These are phyloP conservation scores for Conticribra guillardii DNA, from an alignment of 108 stramenopile genomes.

Conservation along the genomic window DNA sequence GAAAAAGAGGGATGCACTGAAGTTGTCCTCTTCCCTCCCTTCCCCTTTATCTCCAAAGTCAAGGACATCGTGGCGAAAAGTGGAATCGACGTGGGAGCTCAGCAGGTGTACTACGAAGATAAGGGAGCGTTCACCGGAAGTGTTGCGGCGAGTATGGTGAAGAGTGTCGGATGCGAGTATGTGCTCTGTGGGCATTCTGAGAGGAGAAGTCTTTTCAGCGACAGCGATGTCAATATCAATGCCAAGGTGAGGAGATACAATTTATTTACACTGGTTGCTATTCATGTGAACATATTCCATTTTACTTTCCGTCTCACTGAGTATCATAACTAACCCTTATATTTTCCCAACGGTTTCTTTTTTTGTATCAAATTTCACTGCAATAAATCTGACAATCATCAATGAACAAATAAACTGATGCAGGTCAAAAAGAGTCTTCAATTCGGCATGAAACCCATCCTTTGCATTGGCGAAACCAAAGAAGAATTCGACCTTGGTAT, in stretches of 20 bases:
- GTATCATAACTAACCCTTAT: no score
- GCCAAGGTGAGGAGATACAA: constrained; percentile 38
- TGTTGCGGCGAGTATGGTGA: constrained; percentile 72
- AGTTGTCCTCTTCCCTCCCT: constrained; percentile 82
- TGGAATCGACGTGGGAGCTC: constrained; percentile 77
- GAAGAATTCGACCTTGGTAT: constrained; percentile 63
- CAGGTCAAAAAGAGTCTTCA: constrained; percentile 43
- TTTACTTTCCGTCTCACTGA: no score
- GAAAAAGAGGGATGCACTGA: constrained; percentile 56
- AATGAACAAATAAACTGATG: not conserved
- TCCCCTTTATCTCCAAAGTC: constrained; percentile 69
- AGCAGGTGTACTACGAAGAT: constrained; percentile 70
- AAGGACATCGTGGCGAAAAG: constrained; percentile 54
- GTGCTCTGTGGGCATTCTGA: constrained; percentile 79
- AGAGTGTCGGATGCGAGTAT: constrained; percentile 68
- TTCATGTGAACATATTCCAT: no score
- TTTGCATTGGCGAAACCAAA: constrained; percentile 79
- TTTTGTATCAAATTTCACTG: no score
- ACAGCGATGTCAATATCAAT: constrained; percentile 61
- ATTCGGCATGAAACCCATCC: constrained; percentile 63
- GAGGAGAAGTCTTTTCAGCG: constrained; percentile 63
- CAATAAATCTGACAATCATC: constrained; percentile 12
- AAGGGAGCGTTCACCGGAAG: constrained; percentile 88
- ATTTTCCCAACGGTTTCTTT: no score
- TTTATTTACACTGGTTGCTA: no score